Evolutionary conservation across 306 rosid genomes (phyloP).

Genomic region (Begonia masoniana): DNA sequence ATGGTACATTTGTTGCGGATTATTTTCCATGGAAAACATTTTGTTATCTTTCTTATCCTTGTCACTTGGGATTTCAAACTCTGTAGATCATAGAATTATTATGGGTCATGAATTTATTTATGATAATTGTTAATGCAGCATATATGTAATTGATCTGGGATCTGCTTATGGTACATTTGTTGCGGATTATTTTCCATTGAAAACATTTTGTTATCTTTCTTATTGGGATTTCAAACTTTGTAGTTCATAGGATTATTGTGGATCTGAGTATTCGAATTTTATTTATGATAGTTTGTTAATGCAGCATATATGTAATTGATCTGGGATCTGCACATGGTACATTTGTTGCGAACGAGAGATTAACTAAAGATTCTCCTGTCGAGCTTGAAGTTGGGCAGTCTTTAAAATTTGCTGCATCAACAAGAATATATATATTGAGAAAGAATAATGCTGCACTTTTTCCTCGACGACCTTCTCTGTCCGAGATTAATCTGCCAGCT

Average conservation of each 20-base stretch:
- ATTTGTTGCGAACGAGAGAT: conserved; percentile 95
- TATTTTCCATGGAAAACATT: too few species aligned
- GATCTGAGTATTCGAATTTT: neutral
- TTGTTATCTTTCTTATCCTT: too few species aligned
- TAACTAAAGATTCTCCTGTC: conserved; percentile 79
- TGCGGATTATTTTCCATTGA: too few species aligned
- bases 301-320: conserved; percentile 88
- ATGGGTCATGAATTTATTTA: neutral
- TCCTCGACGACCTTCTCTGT: conserved; percentile 49
- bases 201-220: too few species aligned
- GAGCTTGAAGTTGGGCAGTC: conserved; percentile 97
- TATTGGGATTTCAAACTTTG: too few species aligned
- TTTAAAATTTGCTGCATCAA: conserved; percentile 92
- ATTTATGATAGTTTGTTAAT: conserved; percentile 5
- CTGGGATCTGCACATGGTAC: conserved; percentile 98
- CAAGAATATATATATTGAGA: conserved; percentile 61
- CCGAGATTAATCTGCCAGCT: conserved; percentile 63
- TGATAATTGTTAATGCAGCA: conserved; percentile 31
- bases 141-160: conserved; percentile 89
- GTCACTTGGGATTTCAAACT: too few species aligned
- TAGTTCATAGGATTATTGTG: neutral
- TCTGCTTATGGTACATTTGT: conserved; percentile 69
- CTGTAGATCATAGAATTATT: neutral
- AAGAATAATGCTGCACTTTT: conserved; percentile 86
- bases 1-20: conserved; percentile 91